These are phyloP conservation scores for Lycium ferocissimum DNA, from an alignment of 257 asterid genomes.

Conservation along the genomic window DNA sequence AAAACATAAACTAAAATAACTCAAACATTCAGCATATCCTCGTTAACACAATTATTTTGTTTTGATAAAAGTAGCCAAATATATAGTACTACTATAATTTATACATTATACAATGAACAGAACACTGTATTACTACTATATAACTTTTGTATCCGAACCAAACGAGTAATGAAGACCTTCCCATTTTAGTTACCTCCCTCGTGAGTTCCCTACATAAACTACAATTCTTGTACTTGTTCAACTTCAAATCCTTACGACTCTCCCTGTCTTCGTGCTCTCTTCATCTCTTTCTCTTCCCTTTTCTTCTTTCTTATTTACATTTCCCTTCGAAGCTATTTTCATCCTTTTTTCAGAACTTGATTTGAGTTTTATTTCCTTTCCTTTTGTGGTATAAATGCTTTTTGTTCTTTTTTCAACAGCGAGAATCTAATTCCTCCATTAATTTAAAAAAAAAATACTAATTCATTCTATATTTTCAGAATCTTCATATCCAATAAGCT, in stretches of 20 bases:
- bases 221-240: not conserved
- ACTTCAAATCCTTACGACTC: not conserved
- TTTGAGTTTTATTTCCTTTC: not conserved
- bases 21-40: too few species aligned
- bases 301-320: not conserved
- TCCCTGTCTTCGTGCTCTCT: not conserved
- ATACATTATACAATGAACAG: too few species aligned
- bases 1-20: too few species aligned
- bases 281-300: not conserved
- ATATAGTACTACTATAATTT: too few species aligned
- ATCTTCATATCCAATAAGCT: not conserved
- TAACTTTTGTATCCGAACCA: not conserved
- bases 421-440: not conserved
- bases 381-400: not conserved
- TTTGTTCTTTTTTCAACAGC: not conserved
- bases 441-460: not conserved
- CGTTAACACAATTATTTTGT: too few species aligned
- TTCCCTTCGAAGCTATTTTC: not conserved
- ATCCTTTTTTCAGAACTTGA: not conserved
- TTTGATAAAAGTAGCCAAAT: too few species aligned
- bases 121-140: too few species aligned
- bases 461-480: not conserved
- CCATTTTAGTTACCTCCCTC: slow-evolving; percentile 5
- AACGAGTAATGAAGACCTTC: not conserved
- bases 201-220: not conserved